Conservation (phyloP, 192 early-diverging fungal genomes). For the Coemansia sp. region DNA sequence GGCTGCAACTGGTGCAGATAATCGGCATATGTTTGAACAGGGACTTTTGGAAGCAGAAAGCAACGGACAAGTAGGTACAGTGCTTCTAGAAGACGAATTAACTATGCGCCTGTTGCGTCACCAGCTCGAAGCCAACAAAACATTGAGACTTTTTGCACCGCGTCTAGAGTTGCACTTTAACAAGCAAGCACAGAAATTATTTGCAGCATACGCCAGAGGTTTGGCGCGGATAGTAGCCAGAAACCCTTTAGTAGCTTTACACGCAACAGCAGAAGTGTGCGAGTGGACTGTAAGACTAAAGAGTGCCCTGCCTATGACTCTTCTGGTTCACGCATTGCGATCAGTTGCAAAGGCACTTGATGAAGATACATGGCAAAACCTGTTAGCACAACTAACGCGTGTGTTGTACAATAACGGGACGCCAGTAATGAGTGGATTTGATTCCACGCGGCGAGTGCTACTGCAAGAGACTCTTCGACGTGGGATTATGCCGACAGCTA, state of each 20-base stretch:
- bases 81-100: constrained; percentile 20
- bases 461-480: constrained; percentile 21
- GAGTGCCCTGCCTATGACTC: background rate
- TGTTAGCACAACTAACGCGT: background rate
- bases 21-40: constrained; percentile 4
- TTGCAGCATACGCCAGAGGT: background rate
- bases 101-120: constrained; percentile 12
- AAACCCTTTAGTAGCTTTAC: background rate
- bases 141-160: background rate
- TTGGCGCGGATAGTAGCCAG: background rate
- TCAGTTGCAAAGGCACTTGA: background rate
- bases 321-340: background rate
- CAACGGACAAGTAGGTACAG: background rate
- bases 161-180: constrained; percentile 20
- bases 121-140: background rate
- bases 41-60: background rate
- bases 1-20: background rate
- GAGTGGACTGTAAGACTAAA: background rate
- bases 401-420: background rate
- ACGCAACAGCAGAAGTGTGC: background rate
- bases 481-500: constrained; percentile 22
- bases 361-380: background rate
- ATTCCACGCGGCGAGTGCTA: constrained; percentile 4
- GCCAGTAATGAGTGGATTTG: constrained; percentile 6
- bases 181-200: background rate